Evolutionary conservation across 176 grass and related monocot genomes (phyloP), one percentile per base, ranked within the genome.

Genomic region (Aegilops umbellulata): DNA sequence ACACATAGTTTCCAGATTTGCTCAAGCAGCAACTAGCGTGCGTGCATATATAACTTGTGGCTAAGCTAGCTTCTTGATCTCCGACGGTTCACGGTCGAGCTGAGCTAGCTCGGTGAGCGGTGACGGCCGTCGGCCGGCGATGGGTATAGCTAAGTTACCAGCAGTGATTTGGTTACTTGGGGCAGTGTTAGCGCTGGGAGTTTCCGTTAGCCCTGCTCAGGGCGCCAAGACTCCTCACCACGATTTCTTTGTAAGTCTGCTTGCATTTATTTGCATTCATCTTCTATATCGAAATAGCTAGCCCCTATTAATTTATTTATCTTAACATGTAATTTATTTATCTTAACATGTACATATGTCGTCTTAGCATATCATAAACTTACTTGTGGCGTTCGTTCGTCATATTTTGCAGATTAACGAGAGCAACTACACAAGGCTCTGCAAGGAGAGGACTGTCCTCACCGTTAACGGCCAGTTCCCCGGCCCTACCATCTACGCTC

Each of bases 391-490:
- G 39, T 42, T 42, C 10, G 39, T 42, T 11, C 44, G 15, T 47
- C 12, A 15, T 47, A 47, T 47, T 47, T 15, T 47, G 13, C 44
- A 91, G 92, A 84, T 94, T 31, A 72, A 78, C 81, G 87, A 94
- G 81, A 69, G 80, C n/a, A 74, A 82, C 26, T 75, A 87, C n/a
- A 94, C 87, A 1, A 27, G 90, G 55, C 87, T 94, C 35, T 92
- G 90, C 84, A 62, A 76, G 24, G 80, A 75, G 46, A 94, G 90
- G 84, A 91, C 61, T 41, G 57, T 87, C 53, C 84, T 94, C 7
- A 53, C 89, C 22, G 92, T 94, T 23, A 94, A 94, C 49, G 92
- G 89, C 0, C 86, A 89, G 69, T 94, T 78, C 69, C 92, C 92
- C 2, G 89, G 92, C 11, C 92, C 92, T 22, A 94, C 89, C 64